Evolutionary conservation across 345 rosid species (phyloP).

Genomic region (Gynandropsis gynandra): DNA sequence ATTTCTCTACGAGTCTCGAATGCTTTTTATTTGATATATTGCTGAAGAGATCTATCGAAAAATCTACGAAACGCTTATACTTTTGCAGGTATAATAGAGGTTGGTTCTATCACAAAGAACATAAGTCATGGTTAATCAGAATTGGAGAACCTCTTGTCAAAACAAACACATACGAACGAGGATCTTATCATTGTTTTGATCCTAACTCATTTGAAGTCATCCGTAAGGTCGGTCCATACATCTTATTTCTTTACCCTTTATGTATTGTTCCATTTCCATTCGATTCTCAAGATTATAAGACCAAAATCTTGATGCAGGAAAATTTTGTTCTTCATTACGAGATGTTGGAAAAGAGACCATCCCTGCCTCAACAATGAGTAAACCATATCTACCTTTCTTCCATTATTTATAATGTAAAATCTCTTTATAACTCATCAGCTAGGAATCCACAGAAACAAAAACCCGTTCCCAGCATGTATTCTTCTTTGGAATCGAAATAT

Average conservation of each 20-base stretch:
- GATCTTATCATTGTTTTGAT: constrained; percentile 83
- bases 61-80: constrained; percentile 1
- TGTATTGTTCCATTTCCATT: constrained; percentile 5
- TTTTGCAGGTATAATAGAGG: constrained; percentile 67
- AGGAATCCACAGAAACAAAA: constrained; percentile 21
- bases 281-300: constrained; percentile 9
- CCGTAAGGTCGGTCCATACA: constrained; percentile 53
- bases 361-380: constrained; percentile 22
- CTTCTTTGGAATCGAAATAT: constrained; percentile 17
- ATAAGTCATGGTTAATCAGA: constrained; percentile 62
- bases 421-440: constrained; percentile 17
- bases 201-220: constrained; percentile 51
- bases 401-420: constrained; percentile 17
- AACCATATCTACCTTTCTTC: constrained; percentile 15
- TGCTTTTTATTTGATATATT: constrained; percentile 1
- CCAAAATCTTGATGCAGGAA: constrained; percentile 50
- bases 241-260: not conserved
- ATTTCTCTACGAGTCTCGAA: not conserved
- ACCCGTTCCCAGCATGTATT: constrained; percentile 19
- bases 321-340: constrained; percentile 73
- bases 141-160: constrained; percentile 79
- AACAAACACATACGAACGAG: constrained; percentile 71
- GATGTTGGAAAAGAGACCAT: constrained; percentile 81
- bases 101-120: constrained; percentile 94
- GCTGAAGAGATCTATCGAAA: constrained; percentile 1